Base-by-base conservation (phyloP, 805 yeast genomes). In the Lipomyces sp. region DNA sequence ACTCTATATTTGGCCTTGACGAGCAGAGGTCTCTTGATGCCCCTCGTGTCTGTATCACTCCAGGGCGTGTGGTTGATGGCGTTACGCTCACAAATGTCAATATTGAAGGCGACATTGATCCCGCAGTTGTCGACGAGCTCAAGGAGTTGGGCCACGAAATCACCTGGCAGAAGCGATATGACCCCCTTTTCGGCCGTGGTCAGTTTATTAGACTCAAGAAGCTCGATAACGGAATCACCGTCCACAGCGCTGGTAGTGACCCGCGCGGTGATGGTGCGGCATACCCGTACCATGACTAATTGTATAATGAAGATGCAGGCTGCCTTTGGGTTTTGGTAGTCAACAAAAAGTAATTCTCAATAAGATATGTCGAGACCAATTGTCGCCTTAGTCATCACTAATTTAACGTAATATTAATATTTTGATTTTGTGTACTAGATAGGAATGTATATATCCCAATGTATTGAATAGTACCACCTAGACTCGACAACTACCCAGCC, bases 191-290 rank as follows among this genome's bases (percentile, higher is more conserved):
- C 64, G 77, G 77, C 5, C 70, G 93, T 65, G 94, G 93, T 3
- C 96, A 90, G 75, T 84, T 90, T 59, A 89, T 90, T 65, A 82
- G 81, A 73, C 75, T 80, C 30, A 73, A 72, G 45, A 69, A 68
- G 51, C 59, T 58, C 15, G 75, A 77, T n/a, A 72, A 77, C 33
- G 85, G 83, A 1, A 71, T 74, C 13, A 75, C 83, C 50, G 81
- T 87, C 1, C 87, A 85, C 75, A 80, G 87, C 51, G 96, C 85
- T 10, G 96, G 96, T 1, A 85, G 90, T 63, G 96, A 90, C 71
- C 83, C 81, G n/a, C 81, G 96, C 62, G 96, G 93, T n/a, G 96
- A 90, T 75, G 96, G 96, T 6, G 89, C 89, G 2, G 87, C 94
- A 55, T 10, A 69, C 62, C 71, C 71, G 4, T 68, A 59, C 58